Conservation (phyloP, 192 early-diverging fungal genomes). For the Dimargaris verticillata region DNA sequence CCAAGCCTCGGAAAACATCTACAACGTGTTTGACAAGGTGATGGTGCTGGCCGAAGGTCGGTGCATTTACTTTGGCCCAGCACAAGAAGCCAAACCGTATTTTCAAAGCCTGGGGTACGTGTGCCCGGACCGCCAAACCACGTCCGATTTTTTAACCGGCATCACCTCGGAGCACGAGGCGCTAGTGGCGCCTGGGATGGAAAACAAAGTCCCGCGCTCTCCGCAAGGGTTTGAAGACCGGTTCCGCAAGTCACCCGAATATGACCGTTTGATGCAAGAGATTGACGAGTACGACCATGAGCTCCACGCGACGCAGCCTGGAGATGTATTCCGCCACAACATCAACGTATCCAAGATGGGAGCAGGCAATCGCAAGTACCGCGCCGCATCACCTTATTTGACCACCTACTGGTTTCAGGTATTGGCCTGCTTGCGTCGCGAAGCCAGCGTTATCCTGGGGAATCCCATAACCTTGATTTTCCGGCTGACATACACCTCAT, state of each 20-base stretch:
- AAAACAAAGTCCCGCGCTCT: conserved; percentile 31
- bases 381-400: conserved; percentile 36
- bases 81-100: conserved; percentile 35
- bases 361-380: conserved; percentile 28
- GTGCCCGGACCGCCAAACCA: conserved; percentile 46
- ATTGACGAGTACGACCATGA: conserved; percentile 27
- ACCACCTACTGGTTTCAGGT: conserved; percentile 52
- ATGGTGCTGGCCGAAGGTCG: conserved; percentile 48
- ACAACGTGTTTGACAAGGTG: conserved; percentile 50
- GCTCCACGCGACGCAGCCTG: conserved; percentile 21
- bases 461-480: conserved; percentile 33
- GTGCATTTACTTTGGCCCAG: conserved; percentile 53
- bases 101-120: conserved; percentile 43
- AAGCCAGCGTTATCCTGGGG: conserved; percentile 41
- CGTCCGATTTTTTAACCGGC: conserved; percentile 55
- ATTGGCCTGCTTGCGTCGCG: conserved; percentile 38
- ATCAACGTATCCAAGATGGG: conserved; percentile 38
- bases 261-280: conserved; percentile 20
- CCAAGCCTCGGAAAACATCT: conserved; percentile 66
- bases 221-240: conserved; percentile 44
- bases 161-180: conserved; percentile 47
- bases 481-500: conserved; percentile 33
- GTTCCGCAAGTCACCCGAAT: conserved; percentile 30
- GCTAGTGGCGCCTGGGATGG: conserved; percentile 32
- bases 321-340: conserved; percentile 27